A percentile compares a stretch with the other conserved stretches of the same genome.
Conservation (phyloP, 192 early-diverging fungal species). For the Backusella tuberculispora region DNA sequence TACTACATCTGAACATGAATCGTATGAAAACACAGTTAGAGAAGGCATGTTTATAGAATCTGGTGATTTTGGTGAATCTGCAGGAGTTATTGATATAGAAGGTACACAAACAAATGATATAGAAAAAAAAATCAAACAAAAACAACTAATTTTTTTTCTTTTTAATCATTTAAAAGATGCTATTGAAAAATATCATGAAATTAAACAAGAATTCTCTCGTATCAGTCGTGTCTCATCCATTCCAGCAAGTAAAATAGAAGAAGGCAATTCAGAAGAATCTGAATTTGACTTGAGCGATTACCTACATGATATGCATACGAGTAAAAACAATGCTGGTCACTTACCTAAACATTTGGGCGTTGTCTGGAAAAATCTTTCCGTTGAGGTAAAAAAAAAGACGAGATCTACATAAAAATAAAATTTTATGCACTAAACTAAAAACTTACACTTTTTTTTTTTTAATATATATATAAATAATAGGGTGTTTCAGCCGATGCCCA, state of each 20-base stretch:
- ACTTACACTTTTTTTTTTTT: background rate
- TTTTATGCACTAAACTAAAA: background rate
- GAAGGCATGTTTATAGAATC: background rate
- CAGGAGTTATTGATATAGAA: background rate
- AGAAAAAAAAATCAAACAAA: background rate
- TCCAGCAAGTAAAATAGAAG: slow-evolving; percentile 24
- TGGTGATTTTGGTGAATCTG: background rate
- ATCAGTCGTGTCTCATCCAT: slow-evolving; percentile 31
- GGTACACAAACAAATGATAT: too few relatives aligned
- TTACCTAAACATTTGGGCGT: slow-evolving; percentile 33
- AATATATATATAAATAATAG: slow-evolving; percentile 13
- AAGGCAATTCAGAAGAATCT: slow-evolving; percentile 20
- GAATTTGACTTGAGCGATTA: slow-evolving; percentile 36
- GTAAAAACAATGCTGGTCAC: slow-evolving; percentile 15
- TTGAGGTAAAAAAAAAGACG: slow-evolving; percentile 5
- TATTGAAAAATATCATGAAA: slow-evolving; percentile 28
- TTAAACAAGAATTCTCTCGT: slow-evolving; percentile 31
- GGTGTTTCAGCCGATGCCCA: slow-evolving; percentile 38
- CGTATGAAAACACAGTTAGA: background rate
- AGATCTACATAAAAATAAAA: background rate
- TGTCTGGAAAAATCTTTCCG: slow-evolving; percentile 36
- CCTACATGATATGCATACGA: slow-evolving; percentile 23
- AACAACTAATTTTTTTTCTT: background rate
- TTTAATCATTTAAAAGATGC: slow-evolving; percentile 27
- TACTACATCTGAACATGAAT: background rate